Evolutionary conservation across 1,284 basidiomycete genomes (phyloP).

Genomic region (Microbotryum violaceum): DNA sequence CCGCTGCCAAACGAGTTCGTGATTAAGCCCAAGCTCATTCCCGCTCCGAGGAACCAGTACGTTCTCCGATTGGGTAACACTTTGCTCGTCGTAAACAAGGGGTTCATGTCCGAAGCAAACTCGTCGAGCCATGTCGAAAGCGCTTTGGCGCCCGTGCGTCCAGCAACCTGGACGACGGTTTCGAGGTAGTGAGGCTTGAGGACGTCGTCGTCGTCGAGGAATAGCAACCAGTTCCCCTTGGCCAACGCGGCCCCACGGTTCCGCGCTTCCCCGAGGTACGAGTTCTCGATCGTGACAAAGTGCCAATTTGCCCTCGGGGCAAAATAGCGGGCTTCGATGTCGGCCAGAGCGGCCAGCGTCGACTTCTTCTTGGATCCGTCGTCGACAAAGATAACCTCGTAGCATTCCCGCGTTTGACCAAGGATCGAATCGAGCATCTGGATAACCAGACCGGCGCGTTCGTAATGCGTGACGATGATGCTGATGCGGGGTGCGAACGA

Average conservation of each 20-base stretch:
- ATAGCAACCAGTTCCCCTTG: conserved; percentile 17
- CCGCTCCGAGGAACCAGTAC: conserved; percentile 31
- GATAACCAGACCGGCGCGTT: conserved; percentile 20
- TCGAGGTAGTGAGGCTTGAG: conserved; percentile 27
- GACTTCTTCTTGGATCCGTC: conserved; percentile 18
- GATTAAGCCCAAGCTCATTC: conserved; percentile 17
- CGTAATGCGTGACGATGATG: conserved; percentile 28
- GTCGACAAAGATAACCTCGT: conserved; percentile 29
- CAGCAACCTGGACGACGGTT: conserved; percentile 19
- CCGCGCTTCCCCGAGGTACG: conserved; percentile 30
- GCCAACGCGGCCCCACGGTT: conserved; percentile 16
- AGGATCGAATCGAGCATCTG: conserved; percentile 27
- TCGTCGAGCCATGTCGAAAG: conserved; percentile 32
- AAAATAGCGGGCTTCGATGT: conserved; percentile 14
- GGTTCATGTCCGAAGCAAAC: conserved; percentile 29
- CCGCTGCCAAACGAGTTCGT: conserved; percentile 28
- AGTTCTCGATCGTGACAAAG: conserved; percentile 15
- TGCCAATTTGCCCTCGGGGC: conserved; percentile 5
- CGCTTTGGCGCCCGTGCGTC: conserved; percentile 8
- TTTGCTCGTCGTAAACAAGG: conserved; percentile 1
- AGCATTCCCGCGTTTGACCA: conserved; percentile 15
- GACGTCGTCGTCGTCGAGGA: conserved; percentile 33
- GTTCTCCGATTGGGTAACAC: conserved; percentile 21
- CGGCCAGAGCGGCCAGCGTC: conserved; percentile 4
- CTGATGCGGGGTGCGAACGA: conserved; percentile 11